Evolutionary conservation across 2,329 filamentous ascomycete genomes (phyloP), one percentile per base, ranked within the genome.

Genomic region (Neurospora crassa): DNA sequence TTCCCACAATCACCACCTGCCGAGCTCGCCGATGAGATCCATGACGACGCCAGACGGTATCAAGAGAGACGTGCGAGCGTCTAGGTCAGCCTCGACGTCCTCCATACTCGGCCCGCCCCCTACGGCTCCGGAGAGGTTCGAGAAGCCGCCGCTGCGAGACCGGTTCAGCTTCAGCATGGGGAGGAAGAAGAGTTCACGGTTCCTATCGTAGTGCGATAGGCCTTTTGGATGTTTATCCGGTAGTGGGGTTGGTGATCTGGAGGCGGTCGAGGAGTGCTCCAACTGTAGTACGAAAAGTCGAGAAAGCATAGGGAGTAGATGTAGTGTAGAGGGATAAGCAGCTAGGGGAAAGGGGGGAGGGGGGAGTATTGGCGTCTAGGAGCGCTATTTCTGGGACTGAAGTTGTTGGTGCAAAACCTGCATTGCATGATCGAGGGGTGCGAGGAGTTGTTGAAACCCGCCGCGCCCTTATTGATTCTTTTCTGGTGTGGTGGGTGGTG

Each of bases 81-180:
- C 53, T 37, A 63, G 53, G 29, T 63, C 53, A 16, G 53, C 53
- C 5, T 63, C 53, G 53, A 63, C 53, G 16, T 63, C 53, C 24
- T 63, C 53, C 3, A 63, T 63, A 63, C 53, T 24, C 29, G 53
- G 53, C 29, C 53, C 53, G 29, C 53, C 53, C 16, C 53, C 53
- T 63, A 63, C 53, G 53, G 24, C 53, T 1, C 53, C 53, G 53
- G 53, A 63, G 53, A 63, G 53, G 53, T 63, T 63, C 16, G 81
- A 83, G 63, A 87, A 87, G 78, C 82, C 83, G 70, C 72, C 74
- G 67, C 79, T 84, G 67, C 90, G 88, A 79, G 89, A 89, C 74
- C 85, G 90, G 37, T 91, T 93, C 76, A 91, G 85, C 75, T 89
- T 90, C 75, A 83, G 87, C 72, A 77, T 93, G 14, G 89, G 91